A percentile compares a stretch with the other conserved stretches of the same genome.
Evolutionary conservation across 192 early-diverging fungal genomes (phyloP).

Genomic region (Linnemannia hyalina): DNA sequence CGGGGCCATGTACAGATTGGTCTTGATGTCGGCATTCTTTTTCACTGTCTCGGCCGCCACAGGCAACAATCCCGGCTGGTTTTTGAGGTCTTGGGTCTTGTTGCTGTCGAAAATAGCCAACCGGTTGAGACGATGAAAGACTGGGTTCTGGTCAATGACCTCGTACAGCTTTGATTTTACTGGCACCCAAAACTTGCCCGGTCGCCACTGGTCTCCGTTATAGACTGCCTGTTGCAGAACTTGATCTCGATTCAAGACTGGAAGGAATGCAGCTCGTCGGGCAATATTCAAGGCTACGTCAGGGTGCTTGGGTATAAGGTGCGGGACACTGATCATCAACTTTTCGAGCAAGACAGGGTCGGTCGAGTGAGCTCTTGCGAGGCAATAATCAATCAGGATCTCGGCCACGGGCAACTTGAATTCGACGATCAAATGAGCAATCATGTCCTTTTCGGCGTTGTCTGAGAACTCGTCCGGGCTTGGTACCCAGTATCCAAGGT

Average conservation of each 20-base stretch:
- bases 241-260: constrained; percentile 9
- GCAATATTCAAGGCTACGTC: constrained; percentile 24
- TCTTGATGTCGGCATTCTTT: constrained; percentile 15
- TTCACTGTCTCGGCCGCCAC: neutral
- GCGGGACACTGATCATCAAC: constrained; percentile 12
- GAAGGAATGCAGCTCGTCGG: constrained; percentile 17
- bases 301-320: constrained; percentile 18
- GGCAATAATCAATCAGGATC: constrained; percentile 19
- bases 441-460: constrained; percentile 16
- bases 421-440: constrained; percentile 16
- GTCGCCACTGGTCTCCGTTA: constrained; percentile 8
- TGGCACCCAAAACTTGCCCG: constrained; percentile 9
- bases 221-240: constrained; percentile 13
- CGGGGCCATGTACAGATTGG: constrained; percentile 16
- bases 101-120: constrained; percentile 5
- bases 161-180: constrained; percentile 12
- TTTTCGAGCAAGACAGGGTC: constrained; percentile 9
- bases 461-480: constrained; percentile 17
- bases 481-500: constrained; percentile 29
- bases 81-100: neutral
- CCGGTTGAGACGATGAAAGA: constrained; percentile 13
- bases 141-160: constrained; percentile 21
- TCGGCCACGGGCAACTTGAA: constrained; percentile 9
- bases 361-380: constrained; percentile 24
- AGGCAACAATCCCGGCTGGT: constrained; percentile 7